Base-by-base conservation (phyloP, 176 grass and related monocot genomes). In the Miscanthus lutarioriparius region DNA sequence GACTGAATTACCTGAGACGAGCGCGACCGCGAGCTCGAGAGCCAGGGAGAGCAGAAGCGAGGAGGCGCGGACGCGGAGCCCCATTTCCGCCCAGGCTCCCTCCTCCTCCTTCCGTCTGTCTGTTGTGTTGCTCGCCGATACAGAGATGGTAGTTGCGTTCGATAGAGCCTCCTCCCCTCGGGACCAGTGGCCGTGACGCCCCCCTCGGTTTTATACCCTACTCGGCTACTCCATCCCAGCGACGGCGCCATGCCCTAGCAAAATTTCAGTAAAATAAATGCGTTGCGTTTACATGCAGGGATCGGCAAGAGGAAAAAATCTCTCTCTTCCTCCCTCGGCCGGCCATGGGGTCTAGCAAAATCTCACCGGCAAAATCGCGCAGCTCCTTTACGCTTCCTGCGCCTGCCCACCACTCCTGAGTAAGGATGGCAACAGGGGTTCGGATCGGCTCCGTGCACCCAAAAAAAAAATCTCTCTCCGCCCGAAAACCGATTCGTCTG, bases 1-100 rank as follows among this genome's bases (percentile, higher is more conserved):
- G 38, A 27, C 51, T 16, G 49, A 28, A 75, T 58, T 15, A 83
- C 94, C 91, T 84, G 87, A 82, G 79, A 86, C 72, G 66, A 94
- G 71, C 48, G 76, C 66, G 56, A 58, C 19, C 11, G 64, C 58
- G 13, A 81, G 32, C 22, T 6, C 79, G 20, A 82, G 76, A 35
- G 38, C 3, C 69, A 70, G n/a, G 67, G 39, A 81, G 66, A 86
- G 41, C 70, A 86, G 75, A 36, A 79, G 71, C 76, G 86, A 88
- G 26, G 43, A 80, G 41, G 74, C 36, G 59, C 47, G 14, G 77
- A 16, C 33, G 53, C 72, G 13, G 83, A 35, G 41, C 65, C 19
- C 72, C 88, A 90, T 90, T 86, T 20, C 27, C 61, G 51, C 22
- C 16, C 63, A 38, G 6, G 47, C 47, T 51, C 54, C 82, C n/a